These are phyloP conservation scores for Diplocarpon mali DNA, from an alignment of 2,329 filamentous ascomycete species.

Conservation along the genomic window DNA sequence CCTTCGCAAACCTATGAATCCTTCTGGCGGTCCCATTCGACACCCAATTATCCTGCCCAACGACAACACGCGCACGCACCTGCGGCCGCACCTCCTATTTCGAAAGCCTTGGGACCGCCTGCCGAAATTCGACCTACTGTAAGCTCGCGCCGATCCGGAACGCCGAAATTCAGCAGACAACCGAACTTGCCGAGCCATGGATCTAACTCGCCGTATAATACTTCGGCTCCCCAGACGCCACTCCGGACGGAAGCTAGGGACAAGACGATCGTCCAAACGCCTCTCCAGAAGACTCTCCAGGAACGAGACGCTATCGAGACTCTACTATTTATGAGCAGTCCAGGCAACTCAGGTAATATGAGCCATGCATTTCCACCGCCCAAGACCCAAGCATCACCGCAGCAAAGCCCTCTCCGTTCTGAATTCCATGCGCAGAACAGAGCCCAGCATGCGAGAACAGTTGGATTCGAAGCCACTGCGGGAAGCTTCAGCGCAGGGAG, in stretches of 20 bases:
- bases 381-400: constrained; percentile 21
- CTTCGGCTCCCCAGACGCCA: constrained; percentile 22
- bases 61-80: constrained; percentile 31
- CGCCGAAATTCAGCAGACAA: constrained; percentile 23
- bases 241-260: constrained; percentile 14
- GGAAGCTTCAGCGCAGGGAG: constrained; percentile 14
- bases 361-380: constrained; percentile 41
- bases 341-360: constrained; percentile 56
- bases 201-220: constrained; percentile 18
- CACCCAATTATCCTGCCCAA: constrained; percentile 25
- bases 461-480: constrained; percentile 19
- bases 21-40: constrained; percentile 34
- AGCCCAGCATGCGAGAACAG: constrained; percentile 16
- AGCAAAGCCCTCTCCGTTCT: constrained; percentile 25
- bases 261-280: constrained; percentile 42
- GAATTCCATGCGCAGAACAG: constrained; percentile 20
- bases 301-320: constrained; percentile 78
- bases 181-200: constrained; percentile 21
- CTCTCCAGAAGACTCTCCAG: constrained; percentile 51
- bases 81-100: constrained; percentile 40
- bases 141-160: constrained; percentile 22
- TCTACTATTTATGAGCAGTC: constrained; percentile 71
- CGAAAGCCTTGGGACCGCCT: constrained; percentile 28
- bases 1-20: constrained; percentile 32
- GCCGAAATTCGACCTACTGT: constrained; percentile 27